phyloP scores from a whole-genome alignment of 2,329 filamentous ascomycete species.

The Colletotrichum eremochloae region DNA sequence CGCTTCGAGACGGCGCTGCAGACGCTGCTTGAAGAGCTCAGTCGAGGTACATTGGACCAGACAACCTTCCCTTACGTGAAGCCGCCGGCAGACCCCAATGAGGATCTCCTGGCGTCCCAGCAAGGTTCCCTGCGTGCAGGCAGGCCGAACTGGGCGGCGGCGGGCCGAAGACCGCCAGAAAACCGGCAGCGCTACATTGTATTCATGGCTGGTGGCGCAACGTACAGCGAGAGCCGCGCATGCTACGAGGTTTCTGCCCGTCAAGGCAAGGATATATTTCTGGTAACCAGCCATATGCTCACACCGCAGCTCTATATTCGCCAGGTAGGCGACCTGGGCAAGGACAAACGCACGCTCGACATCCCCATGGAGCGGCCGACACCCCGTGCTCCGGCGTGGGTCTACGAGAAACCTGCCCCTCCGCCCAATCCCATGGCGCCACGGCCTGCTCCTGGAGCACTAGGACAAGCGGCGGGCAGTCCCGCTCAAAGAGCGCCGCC shows the following conservation, averaged over 20 bases:
- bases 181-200: slow-evolving; percentile 92
- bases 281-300: slow-evolving; percentile 93
- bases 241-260: slow-evolving; percentile 88
- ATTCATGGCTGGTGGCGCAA: slow-evolving; percentile 95
- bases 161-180: slow-evolving; percentile 78
- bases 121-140: slow-evolving; percentile 88
- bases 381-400: slow-evolving; percentile 84
- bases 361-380: slow-evolving; percentile 85
- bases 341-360: slow-evolving; percentile 80
- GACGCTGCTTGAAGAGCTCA: slow-evolving; percentile 82
- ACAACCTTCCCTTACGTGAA: slow-evolving; percentile 79
- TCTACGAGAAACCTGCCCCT: slow-evolving; percentile 80
- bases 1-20: slow-evolving; percentile 88
- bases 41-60: slow-evolving; percentile 76
- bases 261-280: slow-evolving; percentile 84
- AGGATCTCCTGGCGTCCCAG: slow-evolving; percentile 67
- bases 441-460: slow-evolving; percentile 47
- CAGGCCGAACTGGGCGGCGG: slow-evolving; percentile 95
- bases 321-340: slow-evolving; percentile 84
- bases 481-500: slow-evolving; percentile 45
- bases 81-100: slow-evolving; percentile 74
- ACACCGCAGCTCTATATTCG: slow-evolving; percentile 86
- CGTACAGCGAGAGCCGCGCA: slow-evolving; percentile 87
- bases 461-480: slow-evolving; percentile 42
- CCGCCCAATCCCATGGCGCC: slow-evolving; percentile 57